A percentile compares a stretch with the other conserved stretches of the same genome.
Evolutionary conservation across 2,329 filamentous ascomycete species (phyloP).

Genomic region (Colletotrichum australisinense): DNA sequence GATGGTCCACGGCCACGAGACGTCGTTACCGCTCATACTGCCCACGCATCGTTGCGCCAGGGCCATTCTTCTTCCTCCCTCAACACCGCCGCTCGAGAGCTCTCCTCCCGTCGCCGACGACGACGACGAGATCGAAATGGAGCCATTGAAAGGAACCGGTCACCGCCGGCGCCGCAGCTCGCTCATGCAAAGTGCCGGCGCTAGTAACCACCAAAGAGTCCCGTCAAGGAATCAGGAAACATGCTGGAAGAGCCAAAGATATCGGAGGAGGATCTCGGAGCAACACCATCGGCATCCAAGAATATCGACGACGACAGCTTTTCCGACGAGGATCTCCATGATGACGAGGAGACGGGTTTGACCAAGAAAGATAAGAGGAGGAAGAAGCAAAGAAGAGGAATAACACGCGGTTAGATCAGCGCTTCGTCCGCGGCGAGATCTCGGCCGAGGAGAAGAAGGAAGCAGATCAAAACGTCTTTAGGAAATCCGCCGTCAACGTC

Average conservation of each 20-base stretch:
- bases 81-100: not conserved
- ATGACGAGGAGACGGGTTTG: constrained; percentile 91
- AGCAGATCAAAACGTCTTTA: constrained; percentile 80
- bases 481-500: constrained; percentile 78
- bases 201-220: constrained; percentile 39
- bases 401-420: constrained; percentile 77
- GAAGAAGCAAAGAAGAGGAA: constrained; percentile 73
- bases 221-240: constrained; percentile 43
- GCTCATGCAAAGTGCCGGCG: constrained; percentile 54
- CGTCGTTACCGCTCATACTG: constrained; percentile 5
- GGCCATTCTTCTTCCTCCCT: constrained; percentile 15
- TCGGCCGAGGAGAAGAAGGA: constrained; percentile 80
- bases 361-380: constrained; percentile 78
- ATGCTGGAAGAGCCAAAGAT: constrained; percentile 57
- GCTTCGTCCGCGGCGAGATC: constrained; percentile 70
- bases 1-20: constrained; percentile 25
- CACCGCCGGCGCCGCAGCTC: constrained; percentile 68
- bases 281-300: constrained; percentile 41
- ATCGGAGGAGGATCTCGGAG: constrained; percentile 52
- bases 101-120: constrained; percentile 39
- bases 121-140: constrained; percentile 67
- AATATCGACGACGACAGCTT: constrained; percentile 63
- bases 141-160: constrained; percentile 58
- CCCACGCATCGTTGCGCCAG: constrained; percentile 23
- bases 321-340: constrained; percentile 79